Evolutionary conservation across 2,329 filamentous ascomycete species (phyloP), one percentile per base, ranked within the genome.

Genomic region (Paecilomyces fulvus): DNA sequence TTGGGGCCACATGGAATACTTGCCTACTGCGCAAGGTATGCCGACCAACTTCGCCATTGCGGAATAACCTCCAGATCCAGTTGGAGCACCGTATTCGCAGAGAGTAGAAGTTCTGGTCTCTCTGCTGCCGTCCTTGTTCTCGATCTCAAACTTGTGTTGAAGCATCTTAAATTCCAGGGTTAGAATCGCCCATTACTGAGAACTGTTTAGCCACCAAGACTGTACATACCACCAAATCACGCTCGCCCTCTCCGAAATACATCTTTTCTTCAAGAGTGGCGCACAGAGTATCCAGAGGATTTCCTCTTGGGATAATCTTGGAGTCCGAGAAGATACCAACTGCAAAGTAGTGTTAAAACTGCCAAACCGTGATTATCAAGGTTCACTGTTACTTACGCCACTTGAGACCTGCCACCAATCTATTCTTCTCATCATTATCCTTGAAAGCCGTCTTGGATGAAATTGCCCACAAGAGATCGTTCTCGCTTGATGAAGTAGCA

Each of bases 211-310:
- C 14, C 12, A 12, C 10, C 12, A 37, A 37, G 33, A 37, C 14
- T 33, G 14, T 37, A 37, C 33, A 37, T 37, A 37, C 33, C 61
- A 94, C 88, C 63, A 95, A 79, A 73, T 95, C 91, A 58, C 91
- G 86, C 83, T 96, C 90, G 59, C 82, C 87, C 65, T 87, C 79
- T 68, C 83, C 87, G 73, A 87, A 96, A 74, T 89, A 83, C 89
- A 95, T 95, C 84, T 95, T 95, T 80, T 89, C 77, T 80, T 95
- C 90, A 30, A 96, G 83, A 2, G 85, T 88, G 30, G 89, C 90
- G 77, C 91, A 96, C 43, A 96, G 84, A n/a, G 89, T 92, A 73
- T 96, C 92, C 23, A 96, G 82, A 3, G 90, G 88, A 78, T 89
- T 96, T 55, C 85, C 87, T 56, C 84, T 79, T 28, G 89, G 86